Conservation (phyloP, 768 basidiomycete genomes). For the Paxillus involutus region DNA sequence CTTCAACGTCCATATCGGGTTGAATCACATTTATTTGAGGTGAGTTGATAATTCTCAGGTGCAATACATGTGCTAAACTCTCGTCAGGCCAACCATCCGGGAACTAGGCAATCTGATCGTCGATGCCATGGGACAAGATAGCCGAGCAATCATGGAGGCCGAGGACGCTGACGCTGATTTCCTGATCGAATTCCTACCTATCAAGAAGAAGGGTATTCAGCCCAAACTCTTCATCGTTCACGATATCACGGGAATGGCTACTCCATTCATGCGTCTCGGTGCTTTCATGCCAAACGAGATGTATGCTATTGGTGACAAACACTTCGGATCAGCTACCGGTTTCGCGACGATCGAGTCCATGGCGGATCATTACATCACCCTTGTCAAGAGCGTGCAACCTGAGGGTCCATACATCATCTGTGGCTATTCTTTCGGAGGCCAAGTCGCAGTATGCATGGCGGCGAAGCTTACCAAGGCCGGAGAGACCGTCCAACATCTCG, state of each 20-base stretch:
- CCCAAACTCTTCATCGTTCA: constrained; percentile 31
- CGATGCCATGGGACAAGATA: constrained; percentile 29
- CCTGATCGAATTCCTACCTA: constrained; percentile 28
- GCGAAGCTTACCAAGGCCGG: constrained; percentile 23
- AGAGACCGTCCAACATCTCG: constrained; percentile 23
- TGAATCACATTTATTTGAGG: constrained; percentile 31
- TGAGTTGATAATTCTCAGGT: constrained; percentile 2
- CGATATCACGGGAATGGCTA: constrained; percentile 32
- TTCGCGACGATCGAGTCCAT: constrained; percentile 30
- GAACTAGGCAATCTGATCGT: constrained; percentile 26
- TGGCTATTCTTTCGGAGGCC: constrained; percentile 30
- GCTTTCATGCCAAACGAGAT: constrained; percentile 33
- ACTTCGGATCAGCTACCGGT: constrained; percentile 29
- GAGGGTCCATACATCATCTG: constrained; percentile 25
- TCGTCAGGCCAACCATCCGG: constrained; percentile 24
- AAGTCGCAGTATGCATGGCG: constrained; percentile 29
- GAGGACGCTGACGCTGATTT: constrained; percentile 30
- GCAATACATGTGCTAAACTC: neutral
- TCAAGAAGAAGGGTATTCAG: constrained; percentile 30
- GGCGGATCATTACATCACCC: constrained; percentile 32
- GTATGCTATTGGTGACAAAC: constrained; percentile 33
- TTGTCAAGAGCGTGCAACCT: constrained; percentile 25
- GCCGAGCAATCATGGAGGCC: constrained; percentile 28
- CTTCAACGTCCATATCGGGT: constrained; percentile 27
- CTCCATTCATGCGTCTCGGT: constrained; percentile 32